A percentile compares a stretch with the other conserved stretches of the same genome.
Evolutionary conservation across 768 basidiomycete species (phyloP).

Genomic region (Mrakia gelida): DNA sequence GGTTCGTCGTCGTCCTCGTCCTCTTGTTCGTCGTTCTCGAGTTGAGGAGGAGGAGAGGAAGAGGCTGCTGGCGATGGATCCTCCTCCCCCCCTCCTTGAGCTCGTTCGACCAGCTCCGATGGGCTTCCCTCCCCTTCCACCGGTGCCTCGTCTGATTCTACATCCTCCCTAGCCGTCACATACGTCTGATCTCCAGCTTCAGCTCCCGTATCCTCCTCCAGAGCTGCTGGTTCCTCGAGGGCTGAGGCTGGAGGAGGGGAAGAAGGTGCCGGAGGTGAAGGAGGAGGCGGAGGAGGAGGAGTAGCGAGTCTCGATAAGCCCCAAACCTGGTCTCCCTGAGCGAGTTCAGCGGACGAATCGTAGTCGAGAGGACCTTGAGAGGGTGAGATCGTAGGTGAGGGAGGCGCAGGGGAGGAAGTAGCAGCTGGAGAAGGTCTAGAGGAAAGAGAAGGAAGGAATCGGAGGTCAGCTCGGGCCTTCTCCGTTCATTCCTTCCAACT

Average conservation of each 20-base stretch:
- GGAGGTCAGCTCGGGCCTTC: background rate
- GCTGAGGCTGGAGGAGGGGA: no score
- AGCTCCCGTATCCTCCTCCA: background rate
- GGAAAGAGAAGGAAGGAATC: no score
- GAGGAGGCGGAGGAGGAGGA: background rate
- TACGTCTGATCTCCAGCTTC: background rate
- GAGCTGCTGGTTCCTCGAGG: background rate
- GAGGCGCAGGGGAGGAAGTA: background rate
- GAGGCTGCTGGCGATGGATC: background rate
- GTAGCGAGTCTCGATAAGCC: background rate
- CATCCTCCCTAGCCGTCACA: background rate
- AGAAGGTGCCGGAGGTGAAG: background rate
- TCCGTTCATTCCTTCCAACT: background rate
- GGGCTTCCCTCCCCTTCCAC: background rate
- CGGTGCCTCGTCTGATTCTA: background rate
- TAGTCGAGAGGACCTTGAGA: background rate
- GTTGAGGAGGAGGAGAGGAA: background rate
- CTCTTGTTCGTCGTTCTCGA: no score
- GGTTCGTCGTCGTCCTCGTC: background rate
- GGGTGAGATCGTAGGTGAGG: background rate
- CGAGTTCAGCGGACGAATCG: background rate
- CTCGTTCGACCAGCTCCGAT: background rate
- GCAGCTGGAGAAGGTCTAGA: background rate
- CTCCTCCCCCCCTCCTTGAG: background rate
- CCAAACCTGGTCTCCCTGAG: constrained; percentile 8